phyloP scores from a whole-genome alignment of 495 filamentous ascomycete genomes.

The Ascobolus immersus region DNA sequence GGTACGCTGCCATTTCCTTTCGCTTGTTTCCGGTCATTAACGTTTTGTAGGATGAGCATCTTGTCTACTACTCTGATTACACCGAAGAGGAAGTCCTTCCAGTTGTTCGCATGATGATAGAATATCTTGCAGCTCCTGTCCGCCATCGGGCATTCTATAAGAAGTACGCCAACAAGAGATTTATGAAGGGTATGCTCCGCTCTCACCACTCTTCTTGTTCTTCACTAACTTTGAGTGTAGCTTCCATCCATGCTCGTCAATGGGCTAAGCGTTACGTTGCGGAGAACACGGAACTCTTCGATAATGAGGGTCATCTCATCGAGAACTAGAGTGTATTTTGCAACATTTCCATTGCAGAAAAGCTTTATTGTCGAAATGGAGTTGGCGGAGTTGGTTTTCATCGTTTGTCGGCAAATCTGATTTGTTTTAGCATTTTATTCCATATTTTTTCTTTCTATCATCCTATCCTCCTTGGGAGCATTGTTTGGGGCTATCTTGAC shows the following conservation, averaged over 20 bases:
- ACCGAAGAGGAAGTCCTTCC: slow-evolving; percentile 76
- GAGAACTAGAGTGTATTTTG: no score
- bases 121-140: slow-evolving; percentile 73
- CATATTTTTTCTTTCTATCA: no score
- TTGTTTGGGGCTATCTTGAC: no score
- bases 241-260: slow-evolving; percentile 67
- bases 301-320: no score
- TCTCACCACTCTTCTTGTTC: slow-evolving; percentile 5
- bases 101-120: slow-evolving; percentile 79
- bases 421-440: no score
- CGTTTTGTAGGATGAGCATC: slow-evolving; percentile 41
- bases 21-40: slow-evolving; percentile 11
- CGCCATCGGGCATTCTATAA: slow-evolving; percentile 93
- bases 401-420: no score
- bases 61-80: slow-evolving; percentile 87
- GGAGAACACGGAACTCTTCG: no score
- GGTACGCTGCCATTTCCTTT: slow-evolving; percentile 29
- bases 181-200: slow-evolving; percentile 54
- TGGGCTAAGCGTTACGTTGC: slow-evolving; percentile 63
- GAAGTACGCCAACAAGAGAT: slow-evolving; percentile 98
- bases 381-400: no score
- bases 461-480: no score
- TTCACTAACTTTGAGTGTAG: slow-evolving; percentile 23
- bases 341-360: no score
- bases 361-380: no score